A percentile compares a stretch with the other conserved stretches of the same genome.
phyloP scores from a whole-genome alignment of 2,329 filamentous ascomycete species.

The Elsinoe ampelina region DNA sequence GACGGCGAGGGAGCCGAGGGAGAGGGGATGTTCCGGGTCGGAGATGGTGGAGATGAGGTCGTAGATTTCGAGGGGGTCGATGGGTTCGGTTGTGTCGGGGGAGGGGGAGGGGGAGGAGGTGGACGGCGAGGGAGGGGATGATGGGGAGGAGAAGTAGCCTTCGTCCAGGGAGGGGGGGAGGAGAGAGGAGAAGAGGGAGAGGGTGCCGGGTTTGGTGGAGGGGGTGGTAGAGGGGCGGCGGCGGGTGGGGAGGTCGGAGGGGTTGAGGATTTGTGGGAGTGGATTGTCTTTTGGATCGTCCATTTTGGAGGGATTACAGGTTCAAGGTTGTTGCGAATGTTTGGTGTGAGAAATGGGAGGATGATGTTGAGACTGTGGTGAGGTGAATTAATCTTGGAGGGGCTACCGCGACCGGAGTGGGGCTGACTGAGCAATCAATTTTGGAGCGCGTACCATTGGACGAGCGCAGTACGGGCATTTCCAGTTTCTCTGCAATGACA shows the following conservation, averaged over 20 bases:
- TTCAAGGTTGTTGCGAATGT: neutral
- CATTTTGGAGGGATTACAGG: slow-evolving; percentile 19
- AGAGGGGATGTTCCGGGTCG: slow-evolving; percentile 92
- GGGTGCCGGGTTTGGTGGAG: slow-evolving; percentile 22
- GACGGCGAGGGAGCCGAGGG: slow-evolving; percentile 83
- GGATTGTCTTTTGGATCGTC: slow-evolving; percentile 56
- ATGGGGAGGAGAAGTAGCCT: slow-evolving; percentile 31
- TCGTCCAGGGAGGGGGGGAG: slow-evolving; percentile 42
- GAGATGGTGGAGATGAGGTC: slow-evolving; percentile 92
- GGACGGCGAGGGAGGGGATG: slow-evolving; percentile 23
- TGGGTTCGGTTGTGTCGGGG: slow-evolving; percentile 57
- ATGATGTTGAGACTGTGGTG: neutral
- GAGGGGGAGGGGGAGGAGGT: slow-evolving; percentile 31
- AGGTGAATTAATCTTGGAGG: neutral
- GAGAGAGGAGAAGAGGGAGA: slow-evolving; percentile 46
- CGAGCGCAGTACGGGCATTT: neutral
- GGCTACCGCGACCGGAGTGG: slow-evolving; percentile 1
- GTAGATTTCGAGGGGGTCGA: slow-evolving; percentile 96
- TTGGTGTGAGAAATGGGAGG: neutral
- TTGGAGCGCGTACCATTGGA: neutral
- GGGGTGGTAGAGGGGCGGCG: slow-evolving; percentile 38
- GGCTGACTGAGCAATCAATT: neutral
- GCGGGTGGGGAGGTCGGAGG: slow-evolving; percentile 79
- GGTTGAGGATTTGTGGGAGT: slow-evolving; percentile 86
- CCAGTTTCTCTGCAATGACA: too few relatives aligned